A percentile compares a stretch with the other conserved stretches of the same genome.
phyloP scores from a whole-genome alignment of 345 rosid genomes.

The Eutrema heterophyllum region DNA sequence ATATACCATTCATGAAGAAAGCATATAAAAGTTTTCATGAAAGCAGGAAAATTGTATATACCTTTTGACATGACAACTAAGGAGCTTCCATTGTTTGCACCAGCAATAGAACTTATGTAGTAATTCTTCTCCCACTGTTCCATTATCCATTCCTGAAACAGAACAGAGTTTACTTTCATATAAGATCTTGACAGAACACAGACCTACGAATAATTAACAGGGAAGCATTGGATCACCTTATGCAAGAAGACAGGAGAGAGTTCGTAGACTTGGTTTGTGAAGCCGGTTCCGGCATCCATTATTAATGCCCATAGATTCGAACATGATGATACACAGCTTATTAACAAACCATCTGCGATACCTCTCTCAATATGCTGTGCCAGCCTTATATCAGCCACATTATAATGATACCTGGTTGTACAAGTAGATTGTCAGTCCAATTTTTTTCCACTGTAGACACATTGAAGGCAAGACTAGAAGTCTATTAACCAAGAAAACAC shows the following conservation, averaged over 20 bases:
- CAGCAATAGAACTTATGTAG: conserved; percentile 93
- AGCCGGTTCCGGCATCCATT: conserved; percentile 97
- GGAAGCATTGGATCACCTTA: conserved; percentile 48
- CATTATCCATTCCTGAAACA: conserved; percentile 94
- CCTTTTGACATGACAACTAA: conserved; percentile 99
- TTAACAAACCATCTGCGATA: conserved; percentile 82
- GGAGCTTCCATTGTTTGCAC: conserved; percentile 84
- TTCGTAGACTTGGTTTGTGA: conserved; percentile 81
- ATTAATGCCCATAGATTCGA: conserved; percentile 94
- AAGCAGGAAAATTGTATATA: conserved; percentile 20
- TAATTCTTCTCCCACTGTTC: conserved; percentile 97
- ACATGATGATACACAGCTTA: conserved; percentile 90
- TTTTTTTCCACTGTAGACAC: background rate
- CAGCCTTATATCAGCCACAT: conserved; percentile 90
- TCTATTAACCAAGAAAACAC: background rate
- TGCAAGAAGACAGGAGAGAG: conserved; percentile 72
- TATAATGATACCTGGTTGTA: conserved; percentile 81
- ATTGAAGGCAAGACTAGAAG: background rate
- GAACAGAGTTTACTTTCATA: conserved; percentile 3
- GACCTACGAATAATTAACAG: background rate
- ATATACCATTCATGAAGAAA: conserved; percentile 1
- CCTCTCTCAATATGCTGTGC: conserved; percentile 94
- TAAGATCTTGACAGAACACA: conserved; percentile 7
- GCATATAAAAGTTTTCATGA: background rate
- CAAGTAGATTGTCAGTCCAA: conserved; percentile 13